Base-by-base conservation (phyloP, 202 grass and related monocot genomes). In the Digitaria exilis region DNA sequence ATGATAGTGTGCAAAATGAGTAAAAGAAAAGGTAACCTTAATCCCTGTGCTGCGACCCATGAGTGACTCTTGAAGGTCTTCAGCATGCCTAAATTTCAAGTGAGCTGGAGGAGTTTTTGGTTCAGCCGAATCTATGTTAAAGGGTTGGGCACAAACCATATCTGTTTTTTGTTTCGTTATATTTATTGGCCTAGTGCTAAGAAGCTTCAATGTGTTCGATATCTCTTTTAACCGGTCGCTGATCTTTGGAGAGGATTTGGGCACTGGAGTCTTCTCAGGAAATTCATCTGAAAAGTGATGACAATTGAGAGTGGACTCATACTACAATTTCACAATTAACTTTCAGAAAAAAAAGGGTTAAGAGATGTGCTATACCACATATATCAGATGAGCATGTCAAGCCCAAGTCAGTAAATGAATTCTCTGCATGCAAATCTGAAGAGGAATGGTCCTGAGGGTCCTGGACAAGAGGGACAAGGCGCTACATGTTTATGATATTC, bases 191-290 rank as follows among this genome's bases (percentile, higher is more conserved):
- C 68, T 79, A 59, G 84, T 54, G 55, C 37, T 86, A 29, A 94
- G 79, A 74, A 88, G 70, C 75, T 91, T 94, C 50, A 94, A 73
- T 16, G 84, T 44, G 71, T 91, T 89, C 77, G 87, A 86, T 77
- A 94, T 91, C 75, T 94, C 87, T 80, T 21, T 85, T 28, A 94
- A n/a, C 7, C 12, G 68, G 26, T 88, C 92, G 17, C 35, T 89
- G 21, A 91, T 12, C 11, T 84, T 89, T 15, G 79, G 78, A 65
- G 89, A 89, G 42, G 44, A 43, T 44, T 60, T 15, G 6, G 41
- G 32, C 7, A 42, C n/a, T 7, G 62, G 46, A 66, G 68, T 75
- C 32, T 75, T 48, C 30, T 72, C 60, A 21, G n/a, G 26, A 73
- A 62, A 3, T 9, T 55, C 48, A 89, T 89, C 89, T 94, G 48